Evolutionary conservation across 176 grass and related monocot species (phyloP).

Genomic region (Pharus latifolius): DNA sequence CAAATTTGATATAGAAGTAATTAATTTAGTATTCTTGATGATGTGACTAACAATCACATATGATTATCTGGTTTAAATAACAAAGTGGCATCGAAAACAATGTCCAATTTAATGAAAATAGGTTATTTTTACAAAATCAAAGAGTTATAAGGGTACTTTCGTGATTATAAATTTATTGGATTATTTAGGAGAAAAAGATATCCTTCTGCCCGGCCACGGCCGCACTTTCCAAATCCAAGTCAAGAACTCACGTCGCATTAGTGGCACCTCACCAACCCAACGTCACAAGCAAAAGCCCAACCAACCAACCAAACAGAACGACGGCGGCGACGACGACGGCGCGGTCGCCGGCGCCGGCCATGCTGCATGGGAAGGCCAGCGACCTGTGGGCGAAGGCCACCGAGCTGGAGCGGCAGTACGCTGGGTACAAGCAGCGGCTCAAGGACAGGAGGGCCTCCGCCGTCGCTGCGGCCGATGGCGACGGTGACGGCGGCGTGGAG

Average conservation of each 20-base stretch:
- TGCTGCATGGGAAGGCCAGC: background rate
- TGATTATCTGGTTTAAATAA: too few species aligned
- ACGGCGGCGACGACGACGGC: background rate
- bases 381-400: slow-evolving; percentile 48
- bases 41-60: too few species aligned
- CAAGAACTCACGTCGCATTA: background rate
- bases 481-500: background rate
- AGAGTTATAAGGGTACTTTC: too few species aligned
- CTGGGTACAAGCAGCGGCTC: slow-evolving; percentile 40
- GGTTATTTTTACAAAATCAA: too few species aligned
- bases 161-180: too few species aligned
- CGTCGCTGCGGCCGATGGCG: background rate
- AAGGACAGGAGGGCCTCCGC: background rate
- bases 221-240: too few species aligned
- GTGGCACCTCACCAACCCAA: background rate
- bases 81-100: too few species aligned
- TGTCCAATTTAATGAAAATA: too few species aligned
- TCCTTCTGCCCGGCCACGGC: too few species aligned
- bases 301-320: background rate
- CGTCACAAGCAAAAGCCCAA: background rate
- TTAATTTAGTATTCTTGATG: too few species aligned
- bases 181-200: too few species aligned
- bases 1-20: too few species aligned
- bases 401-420: slow-evolving; percentile 51
- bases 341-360: background rate